Evolutionary conservation across 306 rosid genomes (phyloP), one percentile per base, ranked within the genome.

Genomic region (Prunus armeniaca): DNA sequence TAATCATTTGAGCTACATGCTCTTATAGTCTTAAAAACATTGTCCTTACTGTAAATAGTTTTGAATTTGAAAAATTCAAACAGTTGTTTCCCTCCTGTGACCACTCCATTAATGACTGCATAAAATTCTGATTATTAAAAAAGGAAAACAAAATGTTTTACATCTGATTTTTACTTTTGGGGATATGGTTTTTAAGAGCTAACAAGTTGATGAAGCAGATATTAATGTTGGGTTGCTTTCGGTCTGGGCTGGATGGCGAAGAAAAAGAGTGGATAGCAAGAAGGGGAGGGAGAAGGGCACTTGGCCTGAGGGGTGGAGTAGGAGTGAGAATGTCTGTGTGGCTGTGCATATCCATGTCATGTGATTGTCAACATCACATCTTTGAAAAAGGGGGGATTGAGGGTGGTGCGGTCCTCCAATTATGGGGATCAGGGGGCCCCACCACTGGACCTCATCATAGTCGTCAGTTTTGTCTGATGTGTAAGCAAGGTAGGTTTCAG

Each of bases 401-500:
- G 41, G 52, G 69, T 24, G 57, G 9, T 12, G 58, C 71, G 79
- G 77, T 76, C 77, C 81, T 67, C 82, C 68, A 76, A 67, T 67
- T 69, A 81, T 80, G 85, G 86, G 84, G 76, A 67, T 49, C 58
- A 52, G 56, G 45, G 17, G 79, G 89, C 30, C 85, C 87, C 76
- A 74, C 43, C 6, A 45, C 69, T 34, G 55, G 57, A 79, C 74
- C 77, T 83, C 83, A 82, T 77, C 79, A 67, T 73, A 41, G 83
- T 76, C 89, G 46, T 73, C 87, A 65, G 7, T 34, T 83, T 89
- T 91, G 94, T 86, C 89, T 65, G 27, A 73, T 81, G 65, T 72
- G 63, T 61, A 87, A 18, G 92, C 86, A 52, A 81, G 2, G 91
- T 82, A 50, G 76, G 87, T 78, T 72, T 88, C 91, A 82, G 22